Evolutionary conservation across 768 basidiomycete species (phyloP).

Genomic region (Crassisporium funariophilum): DNA sequence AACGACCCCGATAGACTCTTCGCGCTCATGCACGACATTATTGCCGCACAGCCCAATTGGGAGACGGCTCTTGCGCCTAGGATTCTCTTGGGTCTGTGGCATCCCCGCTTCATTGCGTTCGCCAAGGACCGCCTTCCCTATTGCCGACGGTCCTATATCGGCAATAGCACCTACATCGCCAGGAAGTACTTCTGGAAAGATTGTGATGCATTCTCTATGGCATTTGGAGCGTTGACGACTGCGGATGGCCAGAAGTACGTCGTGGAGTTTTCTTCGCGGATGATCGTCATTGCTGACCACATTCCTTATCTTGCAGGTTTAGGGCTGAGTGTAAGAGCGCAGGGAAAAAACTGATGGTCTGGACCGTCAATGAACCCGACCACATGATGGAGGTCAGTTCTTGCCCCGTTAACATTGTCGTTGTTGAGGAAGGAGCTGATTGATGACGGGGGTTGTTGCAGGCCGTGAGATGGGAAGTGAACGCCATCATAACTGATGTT

Average conservation of each 20-base stretch:
- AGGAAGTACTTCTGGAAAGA: conserved; percentile 88
- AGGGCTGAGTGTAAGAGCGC: conserved; percentile 73
- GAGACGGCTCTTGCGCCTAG: conserved; percentile 77
- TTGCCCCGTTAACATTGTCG: too few species aligned
- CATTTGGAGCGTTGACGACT: conserved; percentile 71
- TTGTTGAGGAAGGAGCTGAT: not conserved
- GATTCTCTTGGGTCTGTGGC: conserved; percentile 84
- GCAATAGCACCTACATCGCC: conserved; percentile 68
- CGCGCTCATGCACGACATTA: conserved; percentile 68
- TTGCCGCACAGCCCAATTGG: conserved; percentile 69
- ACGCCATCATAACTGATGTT: conserved; percentile 78
- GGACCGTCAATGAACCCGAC: conserved; percentile 92
- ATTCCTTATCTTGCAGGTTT: conserved; percentile 54
- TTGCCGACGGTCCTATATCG: conserved; percentile 85
- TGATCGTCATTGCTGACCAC: not conserved
- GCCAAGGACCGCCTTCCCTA: conserved; percentile 81
- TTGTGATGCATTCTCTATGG: conserved; percentile 85
- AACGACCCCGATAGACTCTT: conserved; percentile 91
- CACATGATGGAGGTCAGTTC: conserved; percentile 87
- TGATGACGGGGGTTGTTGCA: conserved; percentile 26
- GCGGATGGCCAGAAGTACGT: conserved; percentile 73
- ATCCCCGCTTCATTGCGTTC: conserved; percentile 82
- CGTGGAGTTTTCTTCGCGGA: conserved; percentile 2
- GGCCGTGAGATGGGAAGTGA: conserved; percentile 80
- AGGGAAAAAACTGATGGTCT: conserved; percentile 87